Evolutionary conservation across 805 yeast species (phyloP), one percentile per base, ranked within the genome.

Genomic region (Myxozyma neotropica): DNA sequence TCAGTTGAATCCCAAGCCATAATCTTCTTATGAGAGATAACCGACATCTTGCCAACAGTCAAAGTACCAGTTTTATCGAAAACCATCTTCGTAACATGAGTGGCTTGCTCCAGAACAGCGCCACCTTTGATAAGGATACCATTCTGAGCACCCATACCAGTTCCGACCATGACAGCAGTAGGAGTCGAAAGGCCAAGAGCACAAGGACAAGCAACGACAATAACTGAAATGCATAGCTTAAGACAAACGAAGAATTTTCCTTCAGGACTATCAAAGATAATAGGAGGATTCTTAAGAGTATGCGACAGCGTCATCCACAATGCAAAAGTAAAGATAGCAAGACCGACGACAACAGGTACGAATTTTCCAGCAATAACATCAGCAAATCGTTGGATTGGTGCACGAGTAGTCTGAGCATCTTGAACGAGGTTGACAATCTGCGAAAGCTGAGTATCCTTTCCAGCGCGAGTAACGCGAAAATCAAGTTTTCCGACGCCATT

Each of bases 171-270:
- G 10, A 94, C 89, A 0, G 98, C 98, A 1, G 99, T 95, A 1
- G 99, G 99, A 0, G 98, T 96, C 2, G 97, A 97, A 52, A 94
- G 78, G 2, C 99, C 99, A 24, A 94, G 75, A 0, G 99, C 98
- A 80, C 99, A 94, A 0, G 99, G 99, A 74, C 99, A 94, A 1
- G 99, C 99, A 51, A 94, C 97, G 10, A 94, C 97, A 64, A 95
- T 83, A 4, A 94, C 99, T 5, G 96, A 85, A 27, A 94, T 93
- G 4, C 96, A 86, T 47, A 92, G 80, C 68, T 88, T 85, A 57
- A 95, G 73, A 70, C 93, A 86, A 3, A 82, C 82, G 71, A 83
- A 85, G 64, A 84, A 78, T 53, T 80, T 80, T 8, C 90, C 89
- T 64, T 81, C 81, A 21, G 53, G 39, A 15, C 53, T 39, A 10